A percentile compares a stretch with the other conserved stretches of the same genome.
phyloP scores from a whole-genome alignment of 176 grass and related monocot species.

The Dendrocalamus sinicus region DNA sequence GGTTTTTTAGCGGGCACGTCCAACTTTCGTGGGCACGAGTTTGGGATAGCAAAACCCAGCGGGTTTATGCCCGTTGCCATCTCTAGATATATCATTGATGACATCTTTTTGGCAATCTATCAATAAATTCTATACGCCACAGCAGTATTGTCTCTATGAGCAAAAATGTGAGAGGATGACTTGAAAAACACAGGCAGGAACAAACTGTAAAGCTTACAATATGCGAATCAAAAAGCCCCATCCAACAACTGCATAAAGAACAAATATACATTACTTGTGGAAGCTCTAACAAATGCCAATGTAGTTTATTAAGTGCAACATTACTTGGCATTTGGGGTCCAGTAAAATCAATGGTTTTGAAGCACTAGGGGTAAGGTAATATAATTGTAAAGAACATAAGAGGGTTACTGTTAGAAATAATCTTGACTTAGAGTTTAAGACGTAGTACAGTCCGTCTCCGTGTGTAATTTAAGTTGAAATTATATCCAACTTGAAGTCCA shows the following conservation, averaged over 20 bases:
- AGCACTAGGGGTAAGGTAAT: not conserved
- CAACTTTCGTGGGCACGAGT: too few relatives aligned
- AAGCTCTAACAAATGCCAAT: conserved; percentile 1
- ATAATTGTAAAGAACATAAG: not conserved
- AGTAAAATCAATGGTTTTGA: not conserved
- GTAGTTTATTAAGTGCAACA: not conserved
- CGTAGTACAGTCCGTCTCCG: too few relatives aligned
- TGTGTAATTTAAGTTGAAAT: too few relatives aligned
- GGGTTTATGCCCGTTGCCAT: too few relatives aligned
- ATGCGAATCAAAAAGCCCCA: not conserved
- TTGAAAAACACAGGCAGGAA: not conserved
- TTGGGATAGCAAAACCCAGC: too few relatives aligned
- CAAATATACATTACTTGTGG: not conserved
- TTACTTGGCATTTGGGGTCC: not conserved
- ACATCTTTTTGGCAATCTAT: not conserved
- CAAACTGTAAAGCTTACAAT: not conserved
- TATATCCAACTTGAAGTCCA: too few relatives aligned
- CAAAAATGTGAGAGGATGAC: not conserved
- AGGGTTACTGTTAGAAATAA: not conserved
- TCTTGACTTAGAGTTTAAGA: too few relatives aligned
- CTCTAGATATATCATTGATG: not conserved
- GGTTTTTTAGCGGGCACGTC: too few relatives aligned
- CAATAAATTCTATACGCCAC: not conserved
- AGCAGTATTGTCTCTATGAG: not conserved
- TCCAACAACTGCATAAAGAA: not conserved